These are phyloP conservation scores for Cardiospermum halicacabum DNA, from an alignment of 345 rosid species.

Conservation along the genomic window DNA sequence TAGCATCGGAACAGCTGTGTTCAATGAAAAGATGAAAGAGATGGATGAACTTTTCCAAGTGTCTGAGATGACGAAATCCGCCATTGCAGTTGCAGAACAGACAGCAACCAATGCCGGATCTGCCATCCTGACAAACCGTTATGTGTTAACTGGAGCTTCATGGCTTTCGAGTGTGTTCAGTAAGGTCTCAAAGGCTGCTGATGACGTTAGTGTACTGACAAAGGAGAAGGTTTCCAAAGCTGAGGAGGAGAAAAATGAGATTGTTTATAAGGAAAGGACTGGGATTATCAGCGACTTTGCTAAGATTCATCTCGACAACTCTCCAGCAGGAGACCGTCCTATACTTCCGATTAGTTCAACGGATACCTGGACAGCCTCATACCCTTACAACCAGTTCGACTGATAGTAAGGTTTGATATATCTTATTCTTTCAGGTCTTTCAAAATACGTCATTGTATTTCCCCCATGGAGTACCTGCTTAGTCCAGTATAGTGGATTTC, in stretches of 20 bases:
- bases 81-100: conserved; percentile 37
- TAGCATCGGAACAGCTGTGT: conserved; percentile 29
- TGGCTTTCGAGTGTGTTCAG: conserved; percentile 42
- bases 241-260: conserved; percentile 31
- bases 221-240: conserved; percentile 38
- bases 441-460: not conserved
- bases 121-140: conserved; percentile 34
- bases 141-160: conserved; percentile 32
- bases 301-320: conserved; percentile 8
- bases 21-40: conserved; percentile 40
- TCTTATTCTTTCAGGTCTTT: conserved; percentile 12
- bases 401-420: conserved; percentile 21
- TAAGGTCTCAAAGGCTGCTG: conserved; percentile 36
- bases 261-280: conserved; percentile 12
- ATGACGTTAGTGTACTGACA: conserved; percentile 34
- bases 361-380: conserved; percentile 20
- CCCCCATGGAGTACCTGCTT: not conserved
- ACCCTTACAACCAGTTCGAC: conserved; percentile 19
- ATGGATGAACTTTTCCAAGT: conserved; percentile 38
- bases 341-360: conserved; percentile 21
- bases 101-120: conserved; percentile 35
- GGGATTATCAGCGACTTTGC: conserved; percentile 14
- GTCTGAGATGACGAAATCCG: conserved; percentile 34
- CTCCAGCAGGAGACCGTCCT: conserved; percentile 20
- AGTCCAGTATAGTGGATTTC: not conserved